Base-by-base conservation (phyloP, 1,284 basidiomycete genomes). In the Hypsizygus ulmarius region DNA sequence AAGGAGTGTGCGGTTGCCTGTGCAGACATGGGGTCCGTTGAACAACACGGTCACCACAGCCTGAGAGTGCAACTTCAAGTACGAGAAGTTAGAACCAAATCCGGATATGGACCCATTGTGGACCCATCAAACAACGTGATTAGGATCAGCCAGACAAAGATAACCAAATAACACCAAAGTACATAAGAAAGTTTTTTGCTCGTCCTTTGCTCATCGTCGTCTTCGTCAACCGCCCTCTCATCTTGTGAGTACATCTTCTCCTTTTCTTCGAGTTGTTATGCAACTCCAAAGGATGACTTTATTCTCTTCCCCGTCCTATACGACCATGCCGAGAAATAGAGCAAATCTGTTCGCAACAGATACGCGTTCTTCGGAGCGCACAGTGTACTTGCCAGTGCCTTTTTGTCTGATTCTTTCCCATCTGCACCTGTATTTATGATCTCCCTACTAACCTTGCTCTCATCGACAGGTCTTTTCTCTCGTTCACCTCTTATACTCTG, bases 261-360 rank as follows among this genome's bases (percentile, higher is more conserved):
- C 11, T 42, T 5, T 44, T n/a, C 16, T 21, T 30, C 12, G 40
- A 18, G 32, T 35, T 10, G 12, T 39, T 27, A n/a, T 32, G 37
- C 42, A 19, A 4, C 47, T 62, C 57, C 51, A 51, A 51, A 50
- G 64, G 84, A 86, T 85, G 84, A 83, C 78, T 74, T 75, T 74
- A 78, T 87, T 87, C 84, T 86, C 84, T 87, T 86, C 84, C 84
- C 84, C 84, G 81, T 83, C 84, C 67, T 87, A 87, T 62, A 82
- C 83, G 84, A 87, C 81, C 74, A 79, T 82, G 72, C 61, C 79
- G 84, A 87, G 84, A 64, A 75, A 79, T 65, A 84, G 81, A 84
- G 82, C 59, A 68, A 57, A 79, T 81, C 72, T 74, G 79, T 83
- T 84, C 79, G 79, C 81, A 82, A 82, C 81, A 73, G 73, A 79